These are phyloP conservation scores for Emergomyces pasteurianus DNA, from an alignment of 2,329 filamentous ascomycete genomes.

Conservation along the genomic window DNA sequence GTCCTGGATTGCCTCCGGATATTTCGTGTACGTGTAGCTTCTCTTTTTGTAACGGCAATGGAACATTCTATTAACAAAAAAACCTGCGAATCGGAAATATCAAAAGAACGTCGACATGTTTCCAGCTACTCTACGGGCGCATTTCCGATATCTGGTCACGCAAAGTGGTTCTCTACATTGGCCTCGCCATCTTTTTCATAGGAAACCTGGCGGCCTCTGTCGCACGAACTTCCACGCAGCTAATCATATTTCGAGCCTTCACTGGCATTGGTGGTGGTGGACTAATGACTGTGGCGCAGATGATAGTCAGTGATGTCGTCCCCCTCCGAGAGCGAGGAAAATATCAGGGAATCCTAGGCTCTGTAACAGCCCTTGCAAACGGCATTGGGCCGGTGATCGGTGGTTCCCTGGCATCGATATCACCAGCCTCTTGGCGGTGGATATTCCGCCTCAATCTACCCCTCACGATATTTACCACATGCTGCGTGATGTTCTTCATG, in stretches of 20 bases:
- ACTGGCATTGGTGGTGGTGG: conserved; percentile 51
- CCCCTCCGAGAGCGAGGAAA: conserved; percentile 48
- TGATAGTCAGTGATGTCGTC: conserved; percentile 51
- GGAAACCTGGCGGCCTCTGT: conserved; percentile 49
- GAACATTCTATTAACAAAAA: conserved; percentile 62
- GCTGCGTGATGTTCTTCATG: conserved; percentile 44
- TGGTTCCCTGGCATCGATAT: conserved; percentile 38
- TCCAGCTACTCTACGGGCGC: conserved; percentile 52
- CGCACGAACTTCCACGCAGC: conserved; percentile 42
- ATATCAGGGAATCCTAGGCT: conserved; percentile 44
- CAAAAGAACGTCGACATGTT: conserved; percentile 57
- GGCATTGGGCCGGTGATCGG: conserved; percentile 45
- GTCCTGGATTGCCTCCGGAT: conserved; percentile 45
- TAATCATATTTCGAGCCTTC: conserved; percentile 50
- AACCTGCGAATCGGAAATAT: conserved; percentile 46
- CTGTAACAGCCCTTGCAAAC: conserved; percentile 43
- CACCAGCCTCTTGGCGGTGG: conserved; percentile 30
- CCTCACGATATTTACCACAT: conserved; percentile 37
- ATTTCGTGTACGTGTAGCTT: conserved; percentile 51
- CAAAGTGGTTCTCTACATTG: conserved; percentile 44
- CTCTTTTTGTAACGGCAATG: neutral
- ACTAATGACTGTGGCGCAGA: conserved; percentile 46
- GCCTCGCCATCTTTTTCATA: conserved; percentile 42
- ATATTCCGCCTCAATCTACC: conserved; percentile 45
- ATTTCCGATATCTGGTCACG: conserved; percentile 50